phyloP scores from a whole-genome alignment of 1,139 yeast genomes.

The Yamadazyma sp. region DNA sequence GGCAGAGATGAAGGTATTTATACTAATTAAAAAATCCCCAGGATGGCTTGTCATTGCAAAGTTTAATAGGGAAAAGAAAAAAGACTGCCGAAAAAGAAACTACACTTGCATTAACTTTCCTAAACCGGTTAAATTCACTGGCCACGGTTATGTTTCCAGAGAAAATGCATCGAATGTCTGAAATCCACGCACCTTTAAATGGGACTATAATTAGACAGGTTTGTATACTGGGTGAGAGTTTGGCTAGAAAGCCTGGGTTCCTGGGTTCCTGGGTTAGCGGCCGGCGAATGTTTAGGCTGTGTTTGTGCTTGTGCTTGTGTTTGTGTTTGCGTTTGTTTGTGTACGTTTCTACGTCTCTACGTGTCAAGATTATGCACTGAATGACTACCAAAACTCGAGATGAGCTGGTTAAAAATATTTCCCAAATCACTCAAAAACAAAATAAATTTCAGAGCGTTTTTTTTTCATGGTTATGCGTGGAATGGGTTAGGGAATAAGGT shows the following conservation, averaged over 20 bases:
- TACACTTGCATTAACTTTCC: background rate
- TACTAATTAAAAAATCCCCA: background rate
- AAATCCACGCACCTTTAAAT: background rate
- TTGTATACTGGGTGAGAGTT: background rate
- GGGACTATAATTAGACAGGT: background rate
- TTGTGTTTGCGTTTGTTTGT: no score
- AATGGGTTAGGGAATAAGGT: background rate
- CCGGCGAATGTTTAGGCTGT: no score
- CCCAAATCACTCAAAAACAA: background rate
- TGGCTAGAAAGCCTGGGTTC: background rate
- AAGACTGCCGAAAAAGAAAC: background rate
- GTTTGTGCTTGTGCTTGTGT: no score
- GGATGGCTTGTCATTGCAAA: background rate
- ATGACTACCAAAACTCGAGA: background rate
- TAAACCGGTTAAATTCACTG: background rate
- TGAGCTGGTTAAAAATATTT: slow-evolving; percentile 1
- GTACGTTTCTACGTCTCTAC: no score
- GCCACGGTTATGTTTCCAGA: background rate
- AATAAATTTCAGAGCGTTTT: background rate
- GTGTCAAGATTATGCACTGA: no score
- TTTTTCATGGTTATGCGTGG: background rate
- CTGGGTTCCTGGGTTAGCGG: background rate
- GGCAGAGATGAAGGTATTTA: background rate
- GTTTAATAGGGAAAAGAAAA: background rate
- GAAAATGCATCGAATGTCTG: background rate